These are phyloP conservation scores for Auricularia sp. DNA, from an alignment of 768 basidiomycete genomes.

Conservation along the genomic window DNA sequence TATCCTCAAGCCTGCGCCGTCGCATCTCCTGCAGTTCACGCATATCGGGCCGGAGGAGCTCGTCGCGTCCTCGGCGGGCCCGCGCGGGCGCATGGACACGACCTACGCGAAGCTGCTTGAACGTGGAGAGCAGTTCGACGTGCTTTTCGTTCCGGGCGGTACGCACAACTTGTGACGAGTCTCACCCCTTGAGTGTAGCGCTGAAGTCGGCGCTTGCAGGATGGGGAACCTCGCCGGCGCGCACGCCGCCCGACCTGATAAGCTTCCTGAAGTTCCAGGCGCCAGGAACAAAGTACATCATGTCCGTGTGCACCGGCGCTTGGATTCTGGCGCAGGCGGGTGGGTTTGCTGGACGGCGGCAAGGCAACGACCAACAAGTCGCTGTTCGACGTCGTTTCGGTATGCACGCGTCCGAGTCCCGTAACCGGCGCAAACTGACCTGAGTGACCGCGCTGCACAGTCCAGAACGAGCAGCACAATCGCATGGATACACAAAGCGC, in stretches of 20 bases:
- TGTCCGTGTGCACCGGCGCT: conserved; percentile 35
- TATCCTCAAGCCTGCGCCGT: neutral
- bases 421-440: neutral
- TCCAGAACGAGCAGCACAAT: conserved; percentile 20
- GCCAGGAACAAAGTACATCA: conserved; percentile 28
- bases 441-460: neutral
- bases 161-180: neutral
- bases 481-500: conserved; percentile 33
- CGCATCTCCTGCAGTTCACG: neutral
- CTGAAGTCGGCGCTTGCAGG: no score
- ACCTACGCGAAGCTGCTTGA: conserved; percentile 5
- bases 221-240: neutral
- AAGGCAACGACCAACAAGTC: conserved; percentile 38
- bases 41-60: neutral
- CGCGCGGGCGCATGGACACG: neutral
- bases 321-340: conserved; percentile 28
- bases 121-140: conserved; percentile 8
- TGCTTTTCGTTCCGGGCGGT: conserved; percentile 9
- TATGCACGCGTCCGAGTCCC: neutral
- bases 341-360: conserved; percentile 29
- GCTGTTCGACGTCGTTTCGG: conserved; percentile 19
- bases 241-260: conserved; percentile 11
- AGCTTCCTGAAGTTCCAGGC: conserved; percentile 27
- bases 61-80: neutral
- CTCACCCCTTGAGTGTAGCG: no score